Evolutionary conservation across 148 eudicot species (phyloP), one percentile per base, ranked within the genome.

Genomic region (Persicaria maculosa): DNA sequence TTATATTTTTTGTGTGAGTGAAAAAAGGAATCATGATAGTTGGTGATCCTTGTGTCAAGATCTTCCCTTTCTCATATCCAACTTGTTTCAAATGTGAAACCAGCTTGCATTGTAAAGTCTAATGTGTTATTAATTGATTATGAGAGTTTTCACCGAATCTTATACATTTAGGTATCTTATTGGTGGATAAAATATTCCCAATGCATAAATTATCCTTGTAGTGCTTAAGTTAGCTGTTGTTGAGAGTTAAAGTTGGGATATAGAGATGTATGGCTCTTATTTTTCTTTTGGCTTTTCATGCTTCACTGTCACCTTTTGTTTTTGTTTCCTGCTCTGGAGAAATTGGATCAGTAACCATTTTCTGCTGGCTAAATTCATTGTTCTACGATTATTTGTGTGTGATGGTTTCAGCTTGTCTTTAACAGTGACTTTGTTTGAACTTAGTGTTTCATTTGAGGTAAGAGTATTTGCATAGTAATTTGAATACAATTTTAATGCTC

Each of bases 51-150:
- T 40, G 9, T 14, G 19, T 43, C 44, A 65, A 65, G 70, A 43
- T 46, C 70, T 65, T 12, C 70, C 40, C 4, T 65, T 65, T 65
- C 46, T 65, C 19, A 65, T 65, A 4, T 65, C 70, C 47, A 12
- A 40, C 15, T 14, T 65, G 70, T 65, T 43, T 65, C 45, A 43
- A 20, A 65, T 65, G 70, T 65, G 31, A 40, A 1, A 65, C 9
- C 70, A 14, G 44, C 70, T 65, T 40, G 47, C 47, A 65, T 65
- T 65, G 70, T 65, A 65, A 65, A 65, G 46, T 65, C 45, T 40
- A 65, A 40, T 65, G 14, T 65, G 46, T 8, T 65, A 36, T 40
- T 14, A 65, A 43, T 65, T 22, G 70, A 43, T 31, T 43, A 12
- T 45, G n/a, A 36, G 70, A 65, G 70, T 36, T 36, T 43, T 15